A percentile compares a stretch with the other conserved stretches of the same genome.
phyloP scores from a whole-genome alignment of 2,329 filamentous ascomycete genomes.

The Cladosporium cucumerinum region DNA sequence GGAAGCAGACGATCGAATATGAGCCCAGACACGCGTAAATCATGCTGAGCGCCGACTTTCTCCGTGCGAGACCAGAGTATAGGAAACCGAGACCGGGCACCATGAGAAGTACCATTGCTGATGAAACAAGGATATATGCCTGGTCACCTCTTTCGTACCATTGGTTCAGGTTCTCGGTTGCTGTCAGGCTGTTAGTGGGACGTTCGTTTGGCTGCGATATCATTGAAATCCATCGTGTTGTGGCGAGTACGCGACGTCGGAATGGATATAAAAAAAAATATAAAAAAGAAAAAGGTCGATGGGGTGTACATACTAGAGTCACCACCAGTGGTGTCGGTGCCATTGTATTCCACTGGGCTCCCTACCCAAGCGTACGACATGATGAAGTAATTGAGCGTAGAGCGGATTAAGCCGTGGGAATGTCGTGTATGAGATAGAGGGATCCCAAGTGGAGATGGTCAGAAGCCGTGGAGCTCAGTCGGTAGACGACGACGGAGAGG shows the following conservation, averaged over 20 bases:
- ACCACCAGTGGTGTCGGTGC: constrained; percentile 65
- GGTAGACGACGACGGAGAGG: not conserved
- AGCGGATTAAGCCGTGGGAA: not conserved
- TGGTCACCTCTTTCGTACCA: constrained; percentile 91
- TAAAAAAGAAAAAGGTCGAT: no score
- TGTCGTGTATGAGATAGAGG: constrained; percentile 1
- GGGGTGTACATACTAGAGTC: constrained; percentile 64
- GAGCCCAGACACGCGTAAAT: constrained; percentile 98
- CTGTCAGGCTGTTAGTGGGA: constrained; percentile 45
- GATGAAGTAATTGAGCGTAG: constrained; percentile 23
- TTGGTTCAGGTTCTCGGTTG: constrained; percentile 85
- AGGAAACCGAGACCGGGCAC: constrained; percentile 94
- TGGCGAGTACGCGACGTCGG: not conserved
- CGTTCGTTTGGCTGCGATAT: not conserved
- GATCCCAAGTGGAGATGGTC: not conserved
- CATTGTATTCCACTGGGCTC: constrained; percentile 46
- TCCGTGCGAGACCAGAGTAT: constrained; percentile 93
- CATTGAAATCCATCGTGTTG: not conserved
- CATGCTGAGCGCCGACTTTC: constrained; percentile 95
- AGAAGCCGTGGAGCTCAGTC: not conserved
- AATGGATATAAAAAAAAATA: no score
- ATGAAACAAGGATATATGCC: constrained; percentile 84
- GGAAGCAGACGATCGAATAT: constrained; percentile 85
- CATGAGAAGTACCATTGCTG: constrained; percentile 96
- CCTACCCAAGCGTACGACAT: constrained; percentile 52